Base-by-base conservation (phyloP, 345 rosid species). In the Arabidopsis suecica region DNA sequence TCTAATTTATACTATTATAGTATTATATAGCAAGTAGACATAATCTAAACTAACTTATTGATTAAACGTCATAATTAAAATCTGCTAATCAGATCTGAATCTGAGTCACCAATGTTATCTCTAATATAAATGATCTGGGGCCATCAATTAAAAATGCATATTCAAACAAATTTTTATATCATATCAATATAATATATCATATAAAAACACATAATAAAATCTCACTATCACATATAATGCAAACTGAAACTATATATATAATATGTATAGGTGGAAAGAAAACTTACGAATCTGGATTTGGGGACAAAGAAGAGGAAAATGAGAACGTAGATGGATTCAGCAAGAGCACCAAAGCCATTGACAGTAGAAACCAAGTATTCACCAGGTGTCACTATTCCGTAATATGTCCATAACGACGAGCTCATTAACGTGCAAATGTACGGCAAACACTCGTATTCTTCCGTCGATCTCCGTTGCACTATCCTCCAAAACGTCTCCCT, bases 331-430 rank as follows among this genome's bases (percentile, higher is more conserved):
- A 80, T 62, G 40, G 80, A 67, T 78, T 92, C 92, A 14, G 78
- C 91, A 1, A 92, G 4, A 67, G 59, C 73, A n/a, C 96, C 97
- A 65, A 92, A 90, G 10, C 92, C 85, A 76, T 87, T 88, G 25
- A 92, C 86, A 8, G 97, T 89, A 60, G 91, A 80, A 5, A 92
- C 88, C 66, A 92, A 85, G 60, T 74, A 85, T n/a, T 64, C 86
- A 30, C 91, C 93, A 18, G 96, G 88, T 61, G 84, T 88, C 37
- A 79, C 86, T 41, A 84, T 75, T 4, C 97, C 96, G 65, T 92
- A 92, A 73, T 88, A 92, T 33, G 92, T 87, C 97, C 97, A 92
- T n/a, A 92, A 59, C 2, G 89, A 82, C 36, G 92, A 75, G 60
- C 71, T 78, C 49, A 92, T 44, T 75, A 92, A 69, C 18, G 91